Percentiles rank a stretch among this genome's conserved stretches.
Conservation (phyloP, 225 moss, liverwort and hornwort species). For the Polytrichum commune region DNA sequence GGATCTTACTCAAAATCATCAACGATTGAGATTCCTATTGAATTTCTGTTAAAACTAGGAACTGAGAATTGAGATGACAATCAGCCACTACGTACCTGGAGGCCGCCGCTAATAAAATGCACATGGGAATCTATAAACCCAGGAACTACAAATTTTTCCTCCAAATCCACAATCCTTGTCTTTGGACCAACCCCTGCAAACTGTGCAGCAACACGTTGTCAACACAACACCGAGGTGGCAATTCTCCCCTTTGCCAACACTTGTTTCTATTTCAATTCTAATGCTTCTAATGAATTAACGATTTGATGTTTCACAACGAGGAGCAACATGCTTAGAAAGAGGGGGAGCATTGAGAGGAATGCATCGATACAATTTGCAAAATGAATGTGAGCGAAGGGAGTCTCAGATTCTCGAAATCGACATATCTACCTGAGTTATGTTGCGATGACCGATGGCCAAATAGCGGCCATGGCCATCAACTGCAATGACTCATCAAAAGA, state of each 20-base stretch:
- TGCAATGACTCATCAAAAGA: constrained; percentile 32
- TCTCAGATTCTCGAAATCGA: neutral
- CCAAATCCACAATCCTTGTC: constrained; percentile 65
- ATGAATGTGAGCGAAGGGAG: too few relatives aligned
- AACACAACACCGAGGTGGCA: too few relatives aligned
- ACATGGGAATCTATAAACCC: constrained; percentile 94
- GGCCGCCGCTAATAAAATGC: constrained; percentile 75
- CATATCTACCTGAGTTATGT: constrained; percentile 33
- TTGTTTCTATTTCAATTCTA: too few relatives aligned
- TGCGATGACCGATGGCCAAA: constrained; percentile 52
- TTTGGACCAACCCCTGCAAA: constrained; percentile 35
- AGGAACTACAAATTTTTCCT: constrained; percentile 75
- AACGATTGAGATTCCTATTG: too few relatives aligned
- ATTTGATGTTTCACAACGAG: too few relatives aligned
- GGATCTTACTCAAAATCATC: too few relatives aligned
- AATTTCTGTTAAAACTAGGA: neutral
- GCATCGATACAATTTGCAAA: too few relatives aligned
- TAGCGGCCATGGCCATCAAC: constrained; percentile 60
- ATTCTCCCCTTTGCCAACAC: too few relatives aligned
- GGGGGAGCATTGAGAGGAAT: too few relatives aligned
- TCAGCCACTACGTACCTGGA: constrained; percentile 36
- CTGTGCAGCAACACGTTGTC: constrained; percentile 5
- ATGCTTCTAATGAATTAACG: too few relatives aligned
- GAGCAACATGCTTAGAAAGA: too few relatives aligned
- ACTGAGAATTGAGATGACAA: neutral